Base-by-base conservation (phyloP, 179 eudicot genomes). In the Amaranthus tricolor region DNA sequence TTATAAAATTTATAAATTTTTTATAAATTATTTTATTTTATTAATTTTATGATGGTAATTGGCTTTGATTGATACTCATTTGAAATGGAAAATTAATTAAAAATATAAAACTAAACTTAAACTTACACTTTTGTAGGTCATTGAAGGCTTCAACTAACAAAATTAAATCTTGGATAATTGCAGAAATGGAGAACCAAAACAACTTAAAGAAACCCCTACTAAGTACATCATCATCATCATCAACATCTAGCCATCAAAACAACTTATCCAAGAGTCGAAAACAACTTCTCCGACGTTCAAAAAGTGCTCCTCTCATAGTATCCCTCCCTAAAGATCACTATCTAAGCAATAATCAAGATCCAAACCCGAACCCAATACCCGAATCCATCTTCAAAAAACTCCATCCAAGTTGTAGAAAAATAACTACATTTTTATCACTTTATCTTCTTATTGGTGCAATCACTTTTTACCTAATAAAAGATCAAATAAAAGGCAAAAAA, bases 401-500 rank as follows among this genome's bases (percentile, higher is more conserved):
- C 47, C 86, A 85, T 45, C 80, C 86, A 24, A 81, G 78, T 62
- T 74, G 79, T 12, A 82, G 12, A 68, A 72, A 60, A n/a, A 86
- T 88, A 9, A 61, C 79, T 5, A 12, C 77, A 14, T 67, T 79
- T 63, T 80, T 89, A 72, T 62, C 65, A 7, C 50, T 87, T 1
- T 92, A 92, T 74, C 51, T 90, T 9, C 78, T 86, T 13, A 55
- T 86, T 7, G 97, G 93, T 55, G 78, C 84, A 8, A 9, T 86
- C 4, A 83, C 86, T 79, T 90, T 92, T 81, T 90, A 77, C 53
- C 47, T 84, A 2, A 70, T 88, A 3, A 75, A 86, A 40, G 40
- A 83, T 68, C 89, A 90, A 12, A 81, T 92, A 15, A 79, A 71
- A n/a, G 97, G 97, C 11, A 74, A 71, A 66, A 88, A 88, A 74